Evolutionary conservation across 306 rosid genomes (phyloP), one percentile per base, ranked within the genome.

Genomic region (Sicyos baderoa): DNA sequence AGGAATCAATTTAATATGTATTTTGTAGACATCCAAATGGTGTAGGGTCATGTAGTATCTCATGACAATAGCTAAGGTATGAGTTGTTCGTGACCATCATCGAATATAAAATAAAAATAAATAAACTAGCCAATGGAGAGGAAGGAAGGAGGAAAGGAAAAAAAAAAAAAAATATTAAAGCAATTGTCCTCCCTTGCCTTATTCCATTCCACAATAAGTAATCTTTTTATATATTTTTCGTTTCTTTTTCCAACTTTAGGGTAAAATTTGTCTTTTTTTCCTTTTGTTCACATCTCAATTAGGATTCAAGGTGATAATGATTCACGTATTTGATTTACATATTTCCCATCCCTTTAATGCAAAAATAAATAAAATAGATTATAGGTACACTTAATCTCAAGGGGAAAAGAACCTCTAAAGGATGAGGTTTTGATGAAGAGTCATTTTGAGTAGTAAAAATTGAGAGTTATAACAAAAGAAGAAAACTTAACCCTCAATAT

Each of bases 161-260:
- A 16, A 56, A 56, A 19, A 11, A 17, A 0, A 56, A 23, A n/a
- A n/a, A n/a, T n/a, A n/a, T n/a, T n/a, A n/a, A n/a, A 5, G 45
- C 45, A 40, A 18, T 0, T 18, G 51, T 10, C 29, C n/a, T 16
- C 35, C 17, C 16, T 27, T 9, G 4, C 29, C 29, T 10, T 40
- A 18, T 63, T 23, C 2, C 69, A 4, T 63, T 42, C 52, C 69
- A 63, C 13, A 18, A 63, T 19, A 10, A 63, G 69, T 11, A 17
- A 40, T 17, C 32, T 5, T 12, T 40, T 16, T 18, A 9, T 11
- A 19, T 40, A 2, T 62, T 62, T 63, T 63, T 1, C 8, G 17
- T 19, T 63, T 42, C 10, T 10, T 63, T 63, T 63, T 63, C 25
- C 51, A 63, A 63, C 69, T 40, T 42, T 40, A 63, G 29, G 14